Evolutionary conservation across 179 eudicot species (phyloP), one percentile per base, ranked within the genome.

Genomic region (Silene coronaria): DNA sequence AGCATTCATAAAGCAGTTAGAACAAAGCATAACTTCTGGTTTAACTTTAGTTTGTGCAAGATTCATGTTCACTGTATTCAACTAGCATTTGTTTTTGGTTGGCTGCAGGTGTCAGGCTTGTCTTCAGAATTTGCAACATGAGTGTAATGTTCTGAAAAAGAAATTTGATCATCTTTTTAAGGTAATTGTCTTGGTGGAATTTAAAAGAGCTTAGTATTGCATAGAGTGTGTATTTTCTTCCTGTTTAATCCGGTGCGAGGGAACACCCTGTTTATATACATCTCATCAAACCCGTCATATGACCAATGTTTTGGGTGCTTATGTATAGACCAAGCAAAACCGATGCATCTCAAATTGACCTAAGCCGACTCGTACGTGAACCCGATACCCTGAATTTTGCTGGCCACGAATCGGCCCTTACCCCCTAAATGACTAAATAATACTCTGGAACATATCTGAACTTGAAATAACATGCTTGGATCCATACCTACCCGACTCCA

Each of bases 141-240:
- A 88, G 77, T 85, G 82, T 71, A 62, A 46, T 59, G 62, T 76
- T 57, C 45, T 87, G 77, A 88, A 82, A 67, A 80, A 66, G 78
- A 87, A 88, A 38, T 84, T 88, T 0, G 80, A 84, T n/a, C 63
- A 70, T 70, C 84, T 88, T 61, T 85, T 85, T 75, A 53, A 80
- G 82, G 91, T 88, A 79, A 53, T 13, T 57, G 9, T 45, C 16
- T 6, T 1, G 23, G 0, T 0, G 36, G 34, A 23, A 51, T 51
- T 51, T 3, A 0, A 0, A 19, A 22, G 23, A 21, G n/a, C 28
- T 67, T 36, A 67, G 4, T 42, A 10, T 36, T 38, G 27, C 71
- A 42, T 42, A 4, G 48, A 42, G 12, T 42, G 8, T 42, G 8
- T 42, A 42, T 42, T 8, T 7, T 8, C 48, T 42, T 8, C 6